phyloP scores from a whole-genome alignment of 306 rosid genomes.

The Hylodesmum podocarpum region DNA sequence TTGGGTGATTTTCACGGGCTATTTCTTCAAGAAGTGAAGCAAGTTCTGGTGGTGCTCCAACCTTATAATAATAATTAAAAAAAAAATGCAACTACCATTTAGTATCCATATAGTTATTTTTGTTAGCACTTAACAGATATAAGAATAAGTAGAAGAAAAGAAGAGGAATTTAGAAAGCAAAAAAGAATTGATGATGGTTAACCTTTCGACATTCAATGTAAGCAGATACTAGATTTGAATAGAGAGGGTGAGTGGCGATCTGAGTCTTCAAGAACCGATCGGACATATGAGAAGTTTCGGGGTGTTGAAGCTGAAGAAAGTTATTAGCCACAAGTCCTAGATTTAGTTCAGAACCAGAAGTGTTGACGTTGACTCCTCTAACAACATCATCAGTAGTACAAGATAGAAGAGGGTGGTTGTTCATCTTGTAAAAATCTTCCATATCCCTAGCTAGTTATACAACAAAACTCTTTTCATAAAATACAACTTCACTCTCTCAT shows the following conservation, averaged over 20 bases:
- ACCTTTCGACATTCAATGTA: conserved; percentile 77
- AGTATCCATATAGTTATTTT: background rate
- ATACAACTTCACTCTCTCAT: no score
- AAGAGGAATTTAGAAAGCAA: background rate
- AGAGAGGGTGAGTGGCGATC: conserved; percentile 78
- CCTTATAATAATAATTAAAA: conserved; percentile 32
- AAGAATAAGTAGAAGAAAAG: background rate
- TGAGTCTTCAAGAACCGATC: conserved; percentile 58
- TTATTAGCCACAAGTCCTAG: conserved; percentile 30
- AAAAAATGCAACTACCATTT: conserved; percentile 2
- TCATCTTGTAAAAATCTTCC: conserved; percentile 34
- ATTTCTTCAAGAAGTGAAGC: conserved; percentile 65
- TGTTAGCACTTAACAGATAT: background rate
- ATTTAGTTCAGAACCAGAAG: conserved; percentile 21
- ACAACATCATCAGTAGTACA: conserved; percentile 31
- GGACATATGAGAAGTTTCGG: conserved; percentile 30
- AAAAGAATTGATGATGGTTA: background rate
- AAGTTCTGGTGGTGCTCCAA: conserved; percentile 80
- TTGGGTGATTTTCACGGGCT: conserved; percentile 40
- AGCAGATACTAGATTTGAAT: conserved; percentile 65
- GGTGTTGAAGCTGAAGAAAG: conserved; percentile 29
- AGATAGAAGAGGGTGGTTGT: background rate
- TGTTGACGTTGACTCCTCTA: conserved; percentile 7
- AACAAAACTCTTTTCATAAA: no score
- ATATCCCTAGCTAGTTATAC: conserved; percentile 1